Evolutionary conservation across 75 land plant species (phyloP).

Genomic region (Adiantum capillusveneris): DNA sequence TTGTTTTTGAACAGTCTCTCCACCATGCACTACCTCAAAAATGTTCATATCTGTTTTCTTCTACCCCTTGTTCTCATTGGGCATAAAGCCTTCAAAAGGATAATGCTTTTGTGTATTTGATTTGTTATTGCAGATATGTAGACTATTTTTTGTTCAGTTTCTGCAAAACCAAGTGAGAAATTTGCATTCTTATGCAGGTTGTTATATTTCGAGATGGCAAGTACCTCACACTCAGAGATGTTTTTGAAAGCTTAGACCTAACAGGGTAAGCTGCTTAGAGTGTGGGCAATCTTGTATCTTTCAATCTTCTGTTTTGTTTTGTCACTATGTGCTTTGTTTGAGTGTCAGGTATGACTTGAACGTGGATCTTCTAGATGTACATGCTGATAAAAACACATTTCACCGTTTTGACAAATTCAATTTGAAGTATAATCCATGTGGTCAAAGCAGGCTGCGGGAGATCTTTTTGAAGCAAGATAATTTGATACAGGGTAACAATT

Average conservation of each 20-base stretch:
- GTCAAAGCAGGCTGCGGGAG: constrained; percentile 96
- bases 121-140: no score
- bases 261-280: constrained; percentile 51
- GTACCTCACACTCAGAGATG: constrained; percentile 83
- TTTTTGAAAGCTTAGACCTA: constrained; percentile 93
- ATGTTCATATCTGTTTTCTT: no score
- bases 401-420: constrained; percentile 98
- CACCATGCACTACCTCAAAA: no score
- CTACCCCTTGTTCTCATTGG: no score
- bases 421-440: constrained; percentile 97
- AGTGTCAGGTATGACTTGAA: constrained; percentile 83
- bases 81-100: no score
- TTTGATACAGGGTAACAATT: constrained; percentile 73
- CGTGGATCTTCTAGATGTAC: constrained; percentile 95
- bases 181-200: no score
- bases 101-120: no score
- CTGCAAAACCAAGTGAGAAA: no score
- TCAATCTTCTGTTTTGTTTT: no score
- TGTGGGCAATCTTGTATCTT: no score
- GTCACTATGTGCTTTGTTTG: not conserved
- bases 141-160: no score
- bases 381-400: constrained; percentile 97
- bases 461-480: constrained; percentile 98
- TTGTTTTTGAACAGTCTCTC: no score
- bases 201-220: constrained; percentile 95